These are phyloP conservation scores for Naganishia antarctica DNA, from an alignment of 768 basidiomycete species.

Conservation along the genomic window DNA sequence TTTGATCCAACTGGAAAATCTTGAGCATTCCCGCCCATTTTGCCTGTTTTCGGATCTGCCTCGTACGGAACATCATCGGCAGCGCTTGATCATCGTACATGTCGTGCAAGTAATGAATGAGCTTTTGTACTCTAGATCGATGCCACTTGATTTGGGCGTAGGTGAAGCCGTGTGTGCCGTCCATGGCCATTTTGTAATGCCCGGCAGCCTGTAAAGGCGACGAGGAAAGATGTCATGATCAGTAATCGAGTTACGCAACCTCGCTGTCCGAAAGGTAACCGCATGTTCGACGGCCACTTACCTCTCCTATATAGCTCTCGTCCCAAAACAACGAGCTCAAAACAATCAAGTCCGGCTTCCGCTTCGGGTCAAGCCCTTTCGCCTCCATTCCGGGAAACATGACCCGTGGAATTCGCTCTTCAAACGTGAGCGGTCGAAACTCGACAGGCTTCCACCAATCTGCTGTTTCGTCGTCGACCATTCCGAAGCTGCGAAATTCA, in stretches of 20 bases:
- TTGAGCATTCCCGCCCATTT: constrained; percentile 28
- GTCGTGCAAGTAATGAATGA: constrained; percentile 26
- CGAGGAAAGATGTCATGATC: not conserved
- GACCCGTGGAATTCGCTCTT: constrained; percentile 28
- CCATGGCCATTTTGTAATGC: not conserved
- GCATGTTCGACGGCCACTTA: constrained; percentile 12
- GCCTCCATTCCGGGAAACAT: constrained; percentile 28
- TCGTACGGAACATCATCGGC: constrained; percentile 31
- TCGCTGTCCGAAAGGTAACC: not conserved
- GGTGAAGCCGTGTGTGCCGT: constrained; percentile 23
- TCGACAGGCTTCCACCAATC: constrained; percentile 26
- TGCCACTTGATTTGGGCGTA: constrained; percentile 33
- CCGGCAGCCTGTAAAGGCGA: constrained; percentile 1
- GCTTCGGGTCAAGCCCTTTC: not conserved
- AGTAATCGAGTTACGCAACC: too few relatives aligned
- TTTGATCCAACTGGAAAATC: constrained; percentile 33
- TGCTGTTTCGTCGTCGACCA: constrained; percentile 31
- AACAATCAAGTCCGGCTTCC: constrained; percentile 30
- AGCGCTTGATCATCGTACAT: constrained; percentile 22
- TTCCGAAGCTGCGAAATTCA: constrained; percentile 25
- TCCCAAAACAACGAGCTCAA: constrained; percentile 35
- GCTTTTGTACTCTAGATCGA: constrained; percentile 23
- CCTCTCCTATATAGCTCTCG: constrained; percentile 31
- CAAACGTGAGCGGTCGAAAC: constrained; percentile 31
- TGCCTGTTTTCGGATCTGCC: constrained; percentile 29